Evolutionary conservation across 192 early-diverging fungal species (phyloP).

Genomic region (Bifiguratus adelaidae): DNA sequence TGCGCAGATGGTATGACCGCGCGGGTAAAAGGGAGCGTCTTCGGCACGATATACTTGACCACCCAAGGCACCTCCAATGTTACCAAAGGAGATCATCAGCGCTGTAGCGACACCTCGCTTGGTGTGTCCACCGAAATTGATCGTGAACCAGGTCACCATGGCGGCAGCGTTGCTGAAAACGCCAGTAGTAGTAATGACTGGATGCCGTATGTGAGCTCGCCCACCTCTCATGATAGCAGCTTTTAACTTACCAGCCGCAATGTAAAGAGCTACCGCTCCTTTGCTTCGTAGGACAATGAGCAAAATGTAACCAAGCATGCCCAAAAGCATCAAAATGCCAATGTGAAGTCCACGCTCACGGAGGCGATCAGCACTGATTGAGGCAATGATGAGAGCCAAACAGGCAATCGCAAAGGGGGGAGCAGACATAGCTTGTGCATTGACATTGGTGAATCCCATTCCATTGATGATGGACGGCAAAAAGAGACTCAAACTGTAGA

Average conservation of each 20-base stretch:
- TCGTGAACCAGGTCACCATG: slow-evolving; percentile 56
- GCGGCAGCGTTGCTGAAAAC: slow-evolving; percentile 43
- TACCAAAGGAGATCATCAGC: slow-evolving; percentile 54
- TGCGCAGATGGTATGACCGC: slow-evolving; percentile 32
- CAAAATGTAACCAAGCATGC: slow-evolving; percentile 33
- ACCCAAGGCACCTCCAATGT: slow-evolving; percentile 63
- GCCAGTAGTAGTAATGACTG: slow-evolving; percentile 25
- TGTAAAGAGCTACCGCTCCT: slow-evolving; percentile 19
- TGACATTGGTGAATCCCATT: slow-evolving; percentile 44
- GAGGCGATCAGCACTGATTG: slow-evolving; percentile 22
- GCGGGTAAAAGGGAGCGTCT: slow-evolving; percentile 41
- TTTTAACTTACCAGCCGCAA: too few species aligned
- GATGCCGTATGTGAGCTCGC: too few species aligned
- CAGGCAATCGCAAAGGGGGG: slow-evolving; percentile 34
- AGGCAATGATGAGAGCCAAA: slow-evolving; percentile 12
- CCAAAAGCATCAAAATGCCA: slow-evolving; percentile 22
- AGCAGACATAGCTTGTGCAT: slow-evolving; percentile 35
- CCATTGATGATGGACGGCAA: slow-evolving; percentile 59
- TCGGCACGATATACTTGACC: slow-evolving; percentile 60
- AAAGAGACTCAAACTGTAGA: slow-evolving; percentile 55
- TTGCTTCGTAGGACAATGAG: slow-evolving; percentile 23
- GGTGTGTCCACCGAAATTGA: slow-evolving; percentile 56
- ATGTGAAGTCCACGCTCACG: slow-evolving; percentile 33
- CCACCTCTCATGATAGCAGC: too few species aligned
- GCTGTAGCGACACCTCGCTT: slow-evolving; percentile 60